Evolutionary conservation across 2,329 filamentous ascomycete species (phyloP).

Genomic region (Nothophaeocryptopus gaeumannii): DNA sequence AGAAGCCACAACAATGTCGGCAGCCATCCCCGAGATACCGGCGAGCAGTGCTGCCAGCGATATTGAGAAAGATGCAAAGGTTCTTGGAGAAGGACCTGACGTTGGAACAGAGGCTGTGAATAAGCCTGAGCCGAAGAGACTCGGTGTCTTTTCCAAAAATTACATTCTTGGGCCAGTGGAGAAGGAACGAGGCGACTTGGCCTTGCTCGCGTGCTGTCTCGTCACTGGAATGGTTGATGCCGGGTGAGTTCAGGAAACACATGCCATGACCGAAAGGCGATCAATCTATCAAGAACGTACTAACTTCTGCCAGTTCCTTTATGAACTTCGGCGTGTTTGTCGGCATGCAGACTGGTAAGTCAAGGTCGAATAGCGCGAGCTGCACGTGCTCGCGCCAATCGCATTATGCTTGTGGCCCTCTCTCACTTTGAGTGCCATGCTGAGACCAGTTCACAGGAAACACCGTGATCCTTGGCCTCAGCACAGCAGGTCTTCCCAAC

Average conservation of each 20-base stretch:
- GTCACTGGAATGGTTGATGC: slow-evolving; percentile 50
- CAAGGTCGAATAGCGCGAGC: not conserved
- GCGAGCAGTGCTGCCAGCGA: no score
- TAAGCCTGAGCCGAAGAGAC: slow-evolving; percentile 1
- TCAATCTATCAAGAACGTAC: no score
- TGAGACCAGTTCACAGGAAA: slow-evolving; percentile 46
- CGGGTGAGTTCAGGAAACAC: slow-evolving; percentile 19
- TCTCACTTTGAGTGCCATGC: not conserved
- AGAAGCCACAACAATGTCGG: no score
- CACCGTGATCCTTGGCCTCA: slow-evolving; percentile 62
- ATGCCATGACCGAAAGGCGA: no score
- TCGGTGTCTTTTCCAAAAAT: slow-evolving; percentile 27
- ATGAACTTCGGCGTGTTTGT: slow-evolving; percentile 49
- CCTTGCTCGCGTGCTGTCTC: slow-evolving; percentile 43
- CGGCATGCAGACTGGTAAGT: slow-evolving; percentile 52
- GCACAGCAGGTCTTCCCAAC: slow-evolving; percentile 52
- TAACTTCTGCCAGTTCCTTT: slow-evolving; percentile 33
- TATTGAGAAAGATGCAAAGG: no score
- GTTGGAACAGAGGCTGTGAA: no score
- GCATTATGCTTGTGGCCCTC: not conserved
- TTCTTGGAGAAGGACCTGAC: no score
- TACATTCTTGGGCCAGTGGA: slow-evolving; percentile 31
- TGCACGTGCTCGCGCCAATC: not conserved
- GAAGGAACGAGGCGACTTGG: slow-evolving; percentile 32
- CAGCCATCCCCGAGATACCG: no score